Percentiles rank a stretch among this genome's conserved stretches.
Conservation (phyloP, 2,329 filamentous ascomycete species). For the Nigrograna mackinnonii region DNA sequence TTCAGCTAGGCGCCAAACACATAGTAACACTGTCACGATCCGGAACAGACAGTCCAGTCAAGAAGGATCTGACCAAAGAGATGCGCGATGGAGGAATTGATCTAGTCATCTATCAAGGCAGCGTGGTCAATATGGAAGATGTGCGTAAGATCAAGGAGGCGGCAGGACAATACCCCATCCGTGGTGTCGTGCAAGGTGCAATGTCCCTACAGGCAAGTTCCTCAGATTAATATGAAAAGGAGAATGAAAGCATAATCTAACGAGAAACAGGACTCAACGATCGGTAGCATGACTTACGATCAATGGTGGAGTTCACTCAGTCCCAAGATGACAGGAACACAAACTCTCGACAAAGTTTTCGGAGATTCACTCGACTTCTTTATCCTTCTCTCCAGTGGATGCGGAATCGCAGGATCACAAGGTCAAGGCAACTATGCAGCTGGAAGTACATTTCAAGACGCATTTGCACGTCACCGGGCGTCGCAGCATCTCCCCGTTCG, state of each 20-base stretch:
- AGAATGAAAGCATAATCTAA: not conserved
- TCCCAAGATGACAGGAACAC: conserved; percentile 20
- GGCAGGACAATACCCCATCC: conserved; percentile 2
- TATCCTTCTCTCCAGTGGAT: conserved; percentile 37
- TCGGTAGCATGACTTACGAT: conserved; percentile 9
- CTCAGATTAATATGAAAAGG: not conserved
- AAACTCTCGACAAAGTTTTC: conserved; percentile 2
- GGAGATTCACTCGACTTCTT: conserved; percentile 40
- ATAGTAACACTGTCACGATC: conserved; percentile 17
- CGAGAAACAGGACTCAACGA: conserved; percentile 5
- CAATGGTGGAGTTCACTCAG: conserved; percentile 4
- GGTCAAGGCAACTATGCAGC: conserved; percentile 52
- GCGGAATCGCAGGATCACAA: conserved; percentile 21
- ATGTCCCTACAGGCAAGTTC: conserved; percentile 19
- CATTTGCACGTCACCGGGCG: conserved; percentile 22
- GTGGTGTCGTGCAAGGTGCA: conserved; percentile 14
- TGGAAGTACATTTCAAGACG: conserved; percentile 44
- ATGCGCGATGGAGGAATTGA: conserved; percentile 2
- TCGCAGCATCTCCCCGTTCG: conserved; percentile 18
- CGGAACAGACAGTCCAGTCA: conserved; percentile 4
- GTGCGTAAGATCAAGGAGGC: conserved; percentile 3
- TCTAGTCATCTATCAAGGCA: conserved; percentile 6
- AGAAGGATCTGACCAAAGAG: conserved; percentile 6
- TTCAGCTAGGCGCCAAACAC: conserved; percentile 16
- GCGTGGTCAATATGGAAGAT: conserved; percentile 6